Conservation (phyloP, 352 stramenopile species). For the Pythium aphanidermatum region DNA sequence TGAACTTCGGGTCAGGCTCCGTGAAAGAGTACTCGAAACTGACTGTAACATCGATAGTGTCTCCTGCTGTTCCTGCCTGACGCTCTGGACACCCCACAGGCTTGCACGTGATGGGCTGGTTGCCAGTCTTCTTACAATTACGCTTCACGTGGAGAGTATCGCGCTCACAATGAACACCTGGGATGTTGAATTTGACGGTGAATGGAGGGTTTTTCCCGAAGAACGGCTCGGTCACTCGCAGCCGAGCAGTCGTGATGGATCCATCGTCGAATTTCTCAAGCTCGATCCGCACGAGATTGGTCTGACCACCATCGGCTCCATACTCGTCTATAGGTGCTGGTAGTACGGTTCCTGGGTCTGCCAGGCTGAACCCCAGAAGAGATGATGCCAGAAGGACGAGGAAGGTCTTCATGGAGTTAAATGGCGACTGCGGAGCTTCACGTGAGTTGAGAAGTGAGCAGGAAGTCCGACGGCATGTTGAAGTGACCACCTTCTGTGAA, state of each 20-base stretch:
- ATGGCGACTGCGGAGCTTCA: neutral
- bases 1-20: neutral
- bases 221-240: neutral
- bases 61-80: neutral
- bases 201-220: slow-evolving; percentile 1
- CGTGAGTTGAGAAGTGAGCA: too few relatives aligned
- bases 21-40: slow-evolving; percentile 1
- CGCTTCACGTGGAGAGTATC: neutral
- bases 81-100: neutral
- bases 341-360: neutral
- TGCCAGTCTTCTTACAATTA: neutral
- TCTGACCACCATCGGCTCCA: neutral
- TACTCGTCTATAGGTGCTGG: neutral
- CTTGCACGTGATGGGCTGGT: slow-evolving; percentile 2
- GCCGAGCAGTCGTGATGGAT: neutral
- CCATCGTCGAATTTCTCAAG: slow-evolving; percentile 3
- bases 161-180: neutral
- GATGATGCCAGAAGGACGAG: neutral
- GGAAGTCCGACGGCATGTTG: too few relatives aligned
- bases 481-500: too few relatives aligned
- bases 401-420: neutral
- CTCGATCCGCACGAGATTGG: neutral
- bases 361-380: neutral
- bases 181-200: neutral
- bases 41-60: neutral